phyloP scores from a whole-genome alignment of 306 rosid genomes.

The Gleditsia sinensis region DNA sequence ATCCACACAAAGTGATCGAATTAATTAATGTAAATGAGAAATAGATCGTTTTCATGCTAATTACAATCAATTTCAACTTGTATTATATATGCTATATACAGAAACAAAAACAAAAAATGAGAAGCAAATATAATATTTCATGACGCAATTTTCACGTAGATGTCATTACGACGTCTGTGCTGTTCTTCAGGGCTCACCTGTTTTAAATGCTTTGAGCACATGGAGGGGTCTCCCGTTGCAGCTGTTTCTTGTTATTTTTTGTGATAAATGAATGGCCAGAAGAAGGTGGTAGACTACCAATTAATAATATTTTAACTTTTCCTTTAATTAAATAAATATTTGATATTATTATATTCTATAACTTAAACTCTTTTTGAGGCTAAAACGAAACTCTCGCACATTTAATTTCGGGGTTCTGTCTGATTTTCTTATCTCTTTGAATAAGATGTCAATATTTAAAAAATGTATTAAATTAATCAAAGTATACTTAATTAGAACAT shows the following conservation, averaged over 20 bases:
- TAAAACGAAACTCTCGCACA: slow-evolving; percentile 39
- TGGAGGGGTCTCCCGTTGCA: slow-evolving; percentile 70
- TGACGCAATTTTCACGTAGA: slow-evolving; percentile 27
- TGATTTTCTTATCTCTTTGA: slow-evolving; percentile 31
- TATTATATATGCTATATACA: no score
- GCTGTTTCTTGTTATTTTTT: slow-evolving; percentile 46
- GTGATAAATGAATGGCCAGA: slow-evolving; percentile 47
- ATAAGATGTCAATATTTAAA: slow-evolving; percentile 20
- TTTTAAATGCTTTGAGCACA: slow-evolving; percentile 69
- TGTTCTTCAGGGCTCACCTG: slow-evolving; percentile 37
- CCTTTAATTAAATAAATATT: not conserved
- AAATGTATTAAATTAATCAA: slow-evolving; percentile 1
- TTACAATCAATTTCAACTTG: no score
- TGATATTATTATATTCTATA: not conserved
- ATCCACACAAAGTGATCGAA: no score
- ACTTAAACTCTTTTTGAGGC: slow-evolving; percentile 26
- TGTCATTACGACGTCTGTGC: slow-evolving; percentile 21
- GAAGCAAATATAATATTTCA: not conserved
- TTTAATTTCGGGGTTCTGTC: slow-evolving; percentile 37
- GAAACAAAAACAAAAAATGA: not conserved
- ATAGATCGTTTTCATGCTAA: no score
- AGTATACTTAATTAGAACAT: not conserved
- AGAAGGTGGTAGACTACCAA: slow-evolving; percentile 36
- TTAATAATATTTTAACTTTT: slow-evolving; percentile 33
- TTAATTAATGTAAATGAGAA: not conserved